Conservation (phyloP, 2,329 filamentous ascomycete species). For the Cyphellophora europaea region DNA sequence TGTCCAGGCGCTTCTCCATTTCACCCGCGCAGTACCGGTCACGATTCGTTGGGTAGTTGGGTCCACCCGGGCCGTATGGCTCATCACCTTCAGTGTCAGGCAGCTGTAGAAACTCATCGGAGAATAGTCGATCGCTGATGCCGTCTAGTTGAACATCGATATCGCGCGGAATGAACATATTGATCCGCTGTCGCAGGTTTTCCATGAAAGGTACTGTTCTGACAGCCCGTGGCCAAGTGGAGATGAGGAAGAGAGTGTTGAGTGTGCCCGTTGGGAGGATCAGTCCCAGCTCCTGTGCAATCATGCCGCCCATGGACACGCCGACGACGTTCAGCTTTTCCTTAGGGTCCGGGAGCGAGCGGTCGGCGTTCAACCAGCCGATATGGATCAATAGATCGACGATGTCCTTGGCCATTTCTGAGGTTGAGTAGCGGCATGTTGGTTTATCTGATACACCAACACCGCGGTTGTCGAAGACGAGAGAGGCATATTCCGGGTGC, state of each 20-base stretch:
- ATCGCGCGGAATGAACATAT: slow-evolving; percentile 58
- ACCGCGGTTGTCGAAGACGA: slow-evolving; percentile 77
- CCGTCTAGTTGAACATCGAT: slow-evolving; percentile 57
- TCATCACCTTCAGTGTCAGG: slow-evolving; percentile 21
- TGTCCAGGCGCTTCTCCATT: slow-evolving; percentile 58
- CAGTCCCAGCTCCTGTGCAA: slow-evolving; percentile 64
- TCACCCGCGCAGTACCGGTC: slow-evolving; percentile 77
- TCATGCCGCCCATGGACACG: slow-evolving; percentile 85
- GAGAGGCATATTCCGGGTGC: slow-evolving; percentile 55
- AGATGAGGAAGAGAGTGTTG: slow-evolving; percentile 47
- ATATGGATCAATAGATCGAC: slow-evolving; percentile 61
- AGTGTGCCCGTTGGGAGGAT: slow-evolving; percentile 18
- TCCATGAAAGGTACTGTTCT: slow-evolving; percentile 50
- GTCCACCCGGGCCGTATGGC: slow-evolving; percentile 6
- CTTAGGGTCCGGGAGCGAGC: slow-evolving; percentile 18
- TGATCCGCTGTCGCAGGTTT: slow-evolving; percentile 52
- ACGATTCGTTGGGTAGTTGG: slow-evolving; percentile 61
- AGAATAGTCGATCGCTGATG: slow-evolving; percentile 59
- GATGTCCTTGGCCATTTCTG: slow-evolving; percentile 72
- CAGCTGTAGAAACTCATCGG: slow-evolving; percentile 40
- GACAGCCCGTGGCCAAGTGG: slow-evolving; percentile 52
- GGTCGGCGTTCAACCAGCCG: slow-evolving; percentile 48
- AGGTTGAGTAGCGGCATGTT: slow-evolving; percentile 66
- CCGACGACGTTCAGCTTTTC: slow-evolving; percentile 61
- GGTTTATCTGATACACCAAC: slow-evolving; percentile 75